phyloP scores from a whole-genome alignment of 805 yeast species.

The Metschnikowia amazonensis region DNA sequence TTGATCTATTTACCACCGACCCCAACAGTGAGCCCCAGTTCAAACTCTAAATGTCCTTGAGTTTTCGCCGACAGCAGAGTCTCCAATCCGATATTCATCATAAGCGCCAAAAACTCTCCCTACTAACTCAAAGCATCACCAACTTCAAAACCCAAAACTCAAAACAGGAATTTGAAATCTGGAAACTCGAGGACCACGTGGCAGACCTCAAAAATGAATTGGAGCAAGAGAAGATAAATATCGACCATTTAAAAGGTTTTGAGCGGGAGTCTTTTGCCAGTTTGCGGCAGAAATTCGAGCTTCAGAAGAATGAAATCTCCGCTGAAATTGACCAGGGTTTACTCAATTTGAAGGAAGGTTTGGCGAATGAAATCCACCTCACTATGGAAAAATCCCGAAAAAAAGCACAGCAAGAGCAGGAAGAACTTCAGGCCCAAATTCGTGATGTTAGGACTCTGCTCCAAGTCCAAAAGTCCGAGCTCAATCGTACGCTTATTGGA shows the following conservation, averaged over 20 bases:
- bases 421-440: constrained; percentile 9
- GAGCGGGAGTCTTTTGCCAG: constrained; percentile 21
- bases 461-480: constrained; percentile 17
- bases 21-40: no score
- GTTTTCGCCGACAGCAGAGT: constrained; percentile 7
- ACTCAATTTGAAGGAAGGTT: constrained; percentile 25
- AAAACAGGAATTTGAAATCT: constrained; percentile 34
- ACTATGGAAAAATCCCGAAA: constrained; percentile 7
- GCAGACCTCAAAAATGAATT: constrained; percentile 36
- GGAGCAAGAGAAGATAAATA: constrained; percentile 31
- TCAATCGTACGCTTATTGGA: constrained; percentile 22
- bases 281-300: constrained; percentile 4
- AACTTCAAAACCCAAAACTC: constrained; percentile 36
- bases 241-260: constrained; percentile 26
- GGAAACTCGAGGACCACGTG: constrained; percentile 31
- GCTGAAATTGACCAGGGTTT: constrained; percentile 22
- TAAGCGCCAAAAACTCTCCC: constrained; percentile 10
- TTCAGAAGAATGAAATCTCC: constrained; percentile 21
- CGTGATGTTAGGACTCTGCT: constrained; percentile 2
- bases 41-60: neutral
- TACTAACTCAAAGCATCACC: constrained; percentile 17
- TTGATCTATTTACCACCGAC: neutral
- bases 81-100: constrained; percentile 9
- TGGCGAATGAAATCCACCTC: constrained; percentile 33
- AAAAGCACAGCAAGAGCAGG: neutral